Percentiles rank a stretch among this genome's conserved stretches.
These are phyloP conservation scores for Fagopyrum tataricum DNA, from an alignment of 148 eudicot species.

Conservation along the genomic window DNA sequence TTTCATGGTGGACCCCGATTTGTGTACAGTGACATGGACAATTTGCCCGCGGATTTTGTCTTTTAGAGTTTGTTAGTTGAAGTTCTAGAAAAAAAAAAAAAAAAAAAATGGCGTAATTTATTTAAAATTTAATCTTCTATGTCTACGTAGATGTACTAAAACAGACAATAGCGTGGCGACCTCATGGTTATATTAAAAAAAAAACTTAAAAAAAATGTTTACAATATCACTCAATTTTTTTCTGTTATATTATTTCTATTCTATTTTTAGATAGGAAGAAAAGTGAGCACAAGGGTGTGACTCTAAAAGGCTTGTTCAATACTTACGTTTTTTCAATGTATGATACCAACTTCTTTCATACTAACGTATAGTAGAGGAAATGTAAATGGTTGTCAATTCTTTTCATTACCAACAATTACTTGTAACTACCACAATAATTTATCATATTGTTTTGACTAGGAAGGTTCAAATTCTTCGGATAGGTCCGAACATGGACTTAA, in stretches of 20 bases:
- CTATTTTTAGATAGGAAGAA: too few relatives aligned
- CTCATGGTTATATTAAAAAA: too few relatives aligned
- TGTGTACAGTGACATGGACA: conserved; percentile 5
- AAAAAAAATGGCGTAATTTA: too few relatives aligned
- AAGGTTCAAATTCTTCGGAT: too few relatives aligned
- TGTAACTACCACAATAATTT: conserved; percentile 5
- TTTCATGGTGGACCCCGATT: conserved; percentile 3
- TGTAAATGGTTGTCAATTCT: conserved; percentile 1
- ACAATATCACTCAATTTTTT: too few relatives aligned
- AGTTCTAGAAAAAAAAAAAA: too few relatives aligned
- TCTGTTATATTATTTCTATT: too few relatives aligned
- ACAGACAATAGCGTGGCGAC: too few relatives aligned
- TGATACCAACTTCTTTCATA: not conserved
- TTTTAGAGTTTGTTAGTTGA: not conserved
- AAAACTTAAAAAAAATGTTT: too few relatives aligned
- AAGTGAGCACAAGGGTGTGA: not conserved
- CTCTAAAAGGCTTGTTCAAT: not conserved
- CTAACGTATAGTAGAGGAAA: not conserved
- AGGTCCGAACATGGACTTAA: too few relatives aligned
- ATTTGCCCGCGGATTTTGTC: conserved; percentile 13
- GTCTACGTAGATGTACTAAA: too few relatives aligned
- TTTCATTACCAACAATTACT: conserved; percentile 7
- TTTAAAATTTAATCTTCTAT: too few relatives aligned
- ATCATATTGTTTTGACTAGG: not conserved
- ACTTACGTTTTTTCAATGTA: not conserved